phyloP scores from a whole-genome alignment of 1,284 basidiomycete species.

The Cutaneotrichosporon mucoides region DNA sequence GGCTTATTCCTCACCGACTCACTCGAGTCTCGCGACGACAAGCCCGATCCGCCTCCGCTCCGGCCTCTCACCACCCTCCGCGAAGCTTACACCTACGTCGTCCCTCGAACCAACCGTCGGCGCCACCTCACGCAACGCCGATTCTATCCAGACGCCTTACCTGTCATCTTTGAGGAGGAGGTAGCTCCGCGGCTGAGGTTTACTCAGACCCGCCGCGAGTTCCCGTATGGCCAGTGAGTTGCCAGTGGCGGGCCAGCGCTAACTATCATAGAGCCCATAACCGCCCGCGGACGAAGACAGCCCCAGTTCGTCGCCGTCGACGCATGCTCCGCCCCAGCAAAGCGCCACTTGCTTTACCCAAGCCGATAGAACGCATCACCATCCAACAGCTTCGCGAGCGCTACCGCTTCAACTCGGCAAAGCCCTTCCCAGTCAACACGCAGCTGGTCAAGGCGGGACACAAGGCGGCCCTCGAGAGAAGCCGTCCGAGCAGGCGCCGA shows the following conservation, averaged over 20 bases:
- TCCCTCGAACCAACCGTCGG: background rate
- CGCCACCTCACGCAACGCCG: background rate
- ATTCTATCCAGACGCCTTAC: background rate
- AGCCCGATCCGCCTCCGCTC: background rate
- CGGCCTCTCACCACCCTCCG: background rate
- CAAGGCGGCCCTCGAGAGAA: background rate
- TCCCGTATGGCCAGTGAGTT: background rate
- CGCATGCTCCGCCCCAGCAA: background rate
- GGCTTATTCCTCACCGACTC: constrained; percentile 2
- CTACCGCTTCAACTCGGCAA: background rate
- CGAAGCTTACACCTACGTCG: background rate
- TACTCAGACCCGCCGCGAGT: background rate
- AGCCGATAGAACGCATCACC: background rate
- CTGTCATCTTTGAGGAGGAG: constrained; percentile 1
- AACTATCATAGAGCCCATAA: background rate
- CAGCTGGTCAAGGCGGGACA: constrained; percentile 1
- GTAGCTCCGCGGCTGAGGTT: background rate
- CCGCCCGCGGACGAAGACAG: background rate
- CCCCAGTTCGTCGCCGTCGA: background rate
- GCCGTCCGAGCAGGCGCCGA: background rate
- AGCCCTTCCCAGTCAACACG: background rate
- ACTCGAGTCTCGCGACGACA: background rate
- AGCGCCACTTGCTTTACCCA: background rate
- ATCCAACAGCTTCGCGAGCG: background rate
- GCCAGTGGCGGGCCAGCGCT: background rate